A percentile compares a stretch with the other conserved stretches of the same genome.
These are phyloP conservation scores for Torulaspora quercuum DNA, from an alignment of 805 yeast species.

Conservation along the genomic window DNA sequence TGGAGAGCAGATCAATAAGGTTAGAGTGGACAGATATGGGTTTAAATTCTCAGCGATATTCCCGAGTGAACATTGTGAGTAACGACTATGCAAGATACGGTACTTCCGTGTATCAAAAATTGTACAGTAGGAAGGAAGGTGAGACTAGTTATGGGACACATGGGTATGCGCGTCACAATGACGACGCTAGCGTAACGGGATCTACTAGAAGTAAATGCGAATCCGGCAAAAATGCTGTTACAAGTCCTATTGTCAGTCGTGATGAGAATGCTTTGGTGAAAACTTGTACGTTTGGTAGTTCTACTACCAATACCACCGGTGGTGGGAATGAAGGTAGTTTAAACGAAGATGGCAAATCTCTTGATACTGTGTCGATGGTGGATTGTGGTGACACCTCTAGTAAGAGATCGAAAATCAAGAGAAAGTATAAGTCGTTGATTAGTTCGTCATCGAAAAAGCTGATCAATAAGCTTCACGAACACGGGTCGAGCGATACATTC, in stretches of 20 bases:
- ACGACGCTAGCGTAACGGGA: background rate
- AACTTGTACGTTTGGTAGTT: slow-evolving; percentile 8
- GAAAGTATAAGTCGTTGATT: slow-evolving; percentile 27
- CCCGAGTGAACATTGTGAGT: slow-evolving; percentile 36
- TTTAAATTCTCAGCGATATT: slow-evolving; percentile 7
- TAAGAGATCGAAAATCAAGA: slow-evolving; percentile 21
- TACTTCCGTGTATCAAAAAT: slow-evolving; percentile 33
- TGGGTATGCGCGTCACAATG: background rate
- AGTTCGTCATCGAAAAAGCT: slow-evolving; percentile 30
- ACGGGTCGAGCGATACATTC: slow-evolving; percentile 32
- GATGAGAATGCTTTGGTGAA: slow-evolving; percentile 8
- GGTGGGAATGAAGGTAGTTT: slow-evolving; percentile 7
- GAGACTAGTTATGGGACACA: slow-evolving; percentile 4
- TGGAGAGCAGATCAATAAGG: too few species aligned
- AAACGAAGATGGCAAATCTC: slow-evolving; percentile 7
- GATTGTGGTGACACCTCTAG: slow-evolving; percentile 13
- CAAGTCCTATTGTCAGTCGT: slow-evolving; percentile 4
- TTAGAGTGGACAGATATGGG: too few species aligned
- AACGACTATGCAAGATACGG: slow-evolving; percentile 40
- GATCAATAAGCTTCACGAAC: slow-evolving; percentile 34
- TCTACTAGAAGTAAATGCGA: background rate
- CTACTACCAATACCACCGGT: slow-evolving; percentile 2
- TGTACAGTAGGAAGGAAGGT: slow-evolving; percentile 18
- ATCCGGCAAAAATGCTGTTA: slow-evolving; percentile 1
- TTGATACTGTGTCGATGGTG: slow-evolving; percentile 6